phyloP scores from a whole-genome alignment of 305 asterid species.

The Coffea humblotiana region DNA sequence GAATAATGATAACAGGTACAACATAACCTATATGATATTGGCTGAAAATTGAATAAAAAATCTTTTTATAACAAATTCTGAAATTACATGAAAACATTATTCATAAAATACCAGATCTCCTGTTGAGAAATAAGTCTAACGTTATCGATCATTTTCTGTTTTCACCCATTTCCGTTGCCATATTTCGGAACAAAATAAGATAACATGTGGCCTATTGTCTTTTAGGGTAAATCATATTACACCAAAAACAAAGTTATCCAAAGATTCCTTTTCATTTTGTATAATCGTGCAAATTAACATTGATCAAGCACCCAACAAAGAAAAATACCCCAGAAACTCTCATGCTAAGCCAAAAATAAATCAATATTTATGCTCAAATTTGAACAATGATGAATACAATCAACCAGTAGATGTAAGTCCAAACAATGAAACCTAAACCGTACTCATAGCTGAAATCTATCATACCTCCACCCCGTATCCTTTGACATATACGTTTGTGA shows the following conservation, averaged over 20 bases:
- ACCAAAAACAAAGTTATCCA: neutral
- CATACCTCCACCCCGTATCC: constrained; percentile 88
- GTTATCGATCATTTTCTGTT: neutral
- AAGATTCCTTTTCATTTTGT: neutral
- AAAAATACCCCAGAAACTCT: neutral
- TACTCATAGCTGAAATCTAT: neutral
- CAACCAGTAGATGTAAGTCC: neutral
- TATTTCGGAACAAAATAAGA: neutral
- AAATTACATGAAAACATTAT: neutral
- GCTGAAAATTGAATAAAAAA: neutral
- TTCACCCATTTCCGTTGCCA: neutral
- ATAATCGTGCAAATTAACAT: neutral
- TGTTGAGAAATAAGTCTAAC: neutral
- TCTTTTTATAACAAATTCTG: neutral
- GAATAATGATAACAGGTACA: neutral
- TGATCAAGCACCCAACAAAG: neutral
- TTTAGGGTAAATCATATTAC: neutral
- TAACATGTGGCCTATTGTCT: neutral
- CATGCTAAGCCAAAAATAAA: neutral
- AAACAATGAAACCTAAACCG: neutral
- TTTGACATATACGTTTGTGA: constrained; percentile 80
- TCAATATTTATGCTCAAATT: neutral
- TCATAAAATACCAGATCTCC: neutral
- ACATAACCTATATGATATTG: neutral
- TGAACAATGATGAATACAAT: neutral